Base-by-base conservation (phyloP, 352 stramenopile species). In the Phytophthora chlamydospora region DNA sequence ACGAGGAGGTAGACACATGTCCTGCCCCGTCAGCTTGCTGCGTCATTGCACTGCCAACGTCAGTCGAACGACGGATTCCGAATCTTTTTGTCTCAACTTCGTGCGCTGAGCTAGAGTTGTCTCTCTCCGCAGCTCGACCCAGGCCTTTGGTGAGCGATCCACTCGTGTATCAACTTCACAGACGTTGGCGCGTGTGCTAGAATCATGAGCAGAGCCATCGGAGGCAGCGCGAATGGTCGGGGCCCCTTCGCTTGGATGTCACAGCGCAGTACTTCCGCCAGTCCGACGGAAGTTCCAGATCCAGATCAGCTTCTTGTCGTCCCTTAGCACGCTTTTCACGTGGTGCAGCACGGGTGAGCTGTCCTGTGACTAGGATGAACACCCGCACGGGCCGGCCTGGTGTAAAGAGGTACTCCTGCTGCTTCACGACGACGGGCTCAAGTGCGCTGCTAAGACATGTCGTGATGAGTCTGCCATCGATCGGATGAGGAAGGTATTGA, bases 61-160 rank as follows among this genome's bases (percentile, higher is more conserved):
- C 6, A 90, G 39, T 13, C 50, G 48, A 13, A 67, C 62, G 17
- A 63, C 44, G 14, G 54, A 49, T 12, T 67, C 49, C 6, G 42
- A 48, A 21, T 41, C 33, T 81, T 79, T 17, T 43, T 60, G 40
- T 73, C 56, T n/a, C 38, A 74, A 51, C 12, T 49, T 61, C 34
- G 83, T 88, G 65, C 79, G 70, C 42, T 80, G 80, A 41, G 85
- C 85, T 42, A 87, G 39, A 17, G 78, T 75, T 50, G 80, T 88
- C 58, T 78, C 85, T 43, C 72, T 72, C 9, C 76, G 66, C 27
- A 80, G 35, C 49, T 87, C 80, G 58, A 78, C 78, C 80, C 80
- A 90, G 5, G 71, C 62, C 17, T 77, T 69, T 44, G 78, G 1
- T 66, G 51, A 3, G 65, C 35, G 10, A 87, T 66, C 49, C 71